A percentile compares a stretch with the other conserved stretches of the same genome.
These are phyloP conservation scores for Linaria vulgaris DNA, from an alignment of 257 asterid genomes.

Conservation along the genomic window DNA sequence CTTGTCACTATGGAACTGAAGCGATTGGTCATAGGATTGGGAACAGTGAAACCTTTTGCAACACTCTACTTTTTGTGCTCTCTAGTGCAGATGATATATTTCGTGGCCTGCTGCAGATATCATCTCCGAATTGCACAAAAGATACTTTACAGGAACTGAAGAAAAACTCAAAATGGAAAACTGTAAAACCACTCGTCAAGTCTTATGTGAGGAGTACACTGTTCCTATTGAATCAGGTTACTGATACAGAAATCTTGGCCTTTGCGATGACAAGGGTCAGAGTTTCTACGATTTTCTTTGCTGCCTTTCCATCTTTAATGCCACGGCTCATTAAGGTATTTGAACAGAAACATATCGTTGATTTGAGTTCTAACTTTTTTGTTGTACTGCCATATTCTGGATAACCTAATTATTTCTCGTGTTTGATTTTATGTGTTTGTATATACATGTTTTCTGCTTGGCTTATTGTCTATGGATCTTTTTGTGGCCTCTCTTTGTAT, in stretches of 20 bases:
- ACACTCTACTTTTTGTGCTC: constrained; percentile 54
- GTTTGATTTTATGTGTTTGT: not conserved
- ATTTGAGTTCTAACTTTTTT: not conserved
- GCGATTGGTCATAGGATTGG: constrained; percentile 55
- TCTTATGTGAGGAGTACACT: constrained; percentile 81
- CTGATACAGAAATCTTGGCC: constrained; percentile 69
- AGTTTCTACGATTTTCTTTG: constrained; percentile 64
- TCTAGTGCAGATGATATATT: constrained; percentile 68
- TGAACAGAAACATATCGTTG: constrained; percentile 2
- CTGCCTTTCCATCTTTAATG: constrained; percentile 69
- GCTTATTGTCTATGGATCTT: not conserved
- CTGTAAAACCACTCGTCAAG: constrained; percentile 61
- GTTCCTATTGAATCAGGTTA: constrained; percentile 75
- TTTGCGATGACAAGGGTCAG: constrained; percentile 62
- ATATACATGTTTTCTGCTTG: too few species aligned
- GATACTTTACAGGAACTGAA: constrained; percentile 51
- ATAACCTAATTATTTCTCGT: constrained; percentile 2
- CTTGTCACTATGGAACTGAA: constrained; percentile 83
- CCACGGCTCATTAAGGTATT: constrained; percentile 74
- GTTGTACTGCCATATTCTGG: not conserved
- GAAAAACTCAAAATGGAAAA: constrained; percentile 62
- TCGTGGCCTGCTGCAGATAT: constrained; percentile 54
- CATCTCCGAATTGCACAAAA: constrained; percentile 52
- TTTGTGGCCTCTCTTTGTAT: not conserved
- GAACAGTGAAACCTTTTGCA: constrained; percentile 66